Evolutionary conservation across 371 early-diverging fungal species (phyloP).

Genomic region (Mortierella sp.): DNA sequence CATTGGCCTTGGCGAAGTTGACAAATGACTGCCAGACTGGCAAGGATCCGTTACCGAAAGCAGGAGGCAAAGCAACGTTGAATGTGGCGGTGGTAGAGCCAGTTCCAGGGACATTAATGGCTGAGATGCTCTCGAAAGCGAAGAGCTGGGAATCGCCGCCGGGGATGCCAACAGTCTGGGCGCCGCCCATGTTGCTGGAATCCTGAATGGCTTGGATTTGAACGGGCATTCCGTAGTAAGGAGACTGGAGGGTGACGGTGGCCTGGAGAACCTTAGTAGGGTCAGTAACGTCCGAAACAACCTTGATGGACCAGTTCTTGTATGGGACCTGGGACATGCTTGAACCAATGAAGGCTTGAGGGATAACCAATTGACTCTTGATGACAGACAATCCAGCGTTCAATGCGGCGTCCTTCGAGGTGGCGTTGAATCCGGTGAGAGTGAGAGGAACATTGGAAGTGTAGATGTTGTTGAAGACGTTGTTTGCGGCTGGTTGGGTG

Average conservation of each 20-base stretch:
- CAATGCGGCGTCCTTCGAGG: slow-evolving; percentile 29
- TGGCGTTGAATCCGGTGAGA: slow-evolving; percentile 23
- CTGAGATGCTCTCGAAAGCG: slow-evolving; percentile 23
- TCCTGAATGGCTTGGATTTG: slow-evolving; percentile 11
- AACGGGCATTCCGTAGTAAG: slow-evolving; percentile 46
- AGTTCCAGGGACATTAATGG: slow-evolving; percentile 26
- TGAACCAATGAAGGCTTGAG: slow-evolving; percentile 22
- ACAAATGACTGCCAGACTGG: slow-evolving; percentile 16
- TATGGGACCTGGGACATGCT: slow-evolving; percentile 43
- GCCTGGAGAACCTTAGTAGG: slow-evolving; percentile 15
- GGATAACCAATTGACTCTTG: slow-evolving; percentile 16
- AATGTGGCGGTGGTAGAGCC: slow-evolving; percentile 31
- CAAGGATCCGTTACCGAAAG: not conserved
- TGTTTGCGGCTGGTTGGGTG: slow-evolving; percentile 3
- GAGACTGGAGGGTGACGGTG: slow-evolving; percentile 47
- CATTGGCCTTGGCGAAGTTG: slow-evolving; percentile 32
- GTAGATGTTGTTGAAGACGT: slow-evolving; percentile 12
- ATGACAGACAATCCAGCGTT: slow-evolving; percentile 34
- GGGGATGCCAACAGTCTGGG: not conserved
- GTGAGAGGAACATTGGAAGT: slow-evolving; percentile 12
- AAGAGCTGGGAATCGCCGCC: slow-evolving; percentile 4
- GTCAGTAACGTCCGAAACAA: slow-evolving; percentile 14
- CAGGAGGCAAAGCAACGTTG: slow-evolving; percentile 10
- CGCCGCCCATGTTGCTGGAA: slow-evolving; percentile 2
- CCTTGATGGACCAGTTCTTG: slow-evolving; percentile 47